Evolutionary conservation across 352 stramenopile species (phyloP), one percentile per base, ranked within the genome.

Genomic region (Phytophthora melonis): DNA sequence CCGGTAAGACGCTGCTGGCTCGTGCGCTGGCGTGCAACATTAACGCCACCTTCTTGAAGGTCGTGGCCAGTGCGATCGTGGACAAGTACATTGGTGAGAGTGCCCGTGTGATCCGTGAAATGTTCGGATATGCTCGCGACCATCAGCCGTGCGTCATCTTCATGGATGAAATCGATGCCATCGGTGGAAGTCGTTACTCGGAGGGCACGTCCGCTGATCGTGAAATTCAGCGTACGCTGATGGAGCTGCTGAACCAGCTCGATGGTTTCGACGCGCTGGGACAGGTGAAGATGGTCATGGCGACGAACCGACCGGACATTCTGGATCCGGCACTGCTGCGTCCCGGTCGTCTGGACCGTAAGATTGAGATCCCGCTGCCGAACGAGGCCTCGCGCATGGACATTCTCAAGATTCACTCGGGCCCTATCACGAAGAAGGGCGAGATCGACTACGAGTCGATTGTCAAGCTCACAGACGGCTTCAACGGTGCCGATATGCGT

Each of bases 61-160:
- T 99, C 41, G 98, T 99, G 19, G 98, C 98, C 10, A 99, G 96
- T 65, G 98, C 97, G 18, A 99, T 99, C 77, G 98, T 99, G 7
- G 98, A 99, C 88, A 99, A 99, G 82, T 99, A 99, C 90, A 99
- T 99, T 89, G 98, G 98, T 68, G 98, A 99, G 84, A 99, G 96
- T 65, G 97, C 98, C 11, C 95, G 98, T 72, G 97, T 99, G 70
- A 99, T 99, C 78, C 97, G 98, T 63, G 98, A 99, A 86, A 99
- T 99, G 98, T 99, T 99, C 70, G 91, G 97, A 84, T 92, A 98
- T 83, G 88, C 95, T 14, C 91, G 94, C 55, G 97, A 99, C 80
- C 98, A 99, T 80, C 93, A 99, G 87, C 98, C 98, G 45, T 99
- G 97, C 71, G 98, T 99, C 64, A 99, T 99, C 81, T 99, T 99